Conservation (phyloP, 2,329 filamentous ascomycete genomes). For the Reticulascus tulasneorum region DNA sequence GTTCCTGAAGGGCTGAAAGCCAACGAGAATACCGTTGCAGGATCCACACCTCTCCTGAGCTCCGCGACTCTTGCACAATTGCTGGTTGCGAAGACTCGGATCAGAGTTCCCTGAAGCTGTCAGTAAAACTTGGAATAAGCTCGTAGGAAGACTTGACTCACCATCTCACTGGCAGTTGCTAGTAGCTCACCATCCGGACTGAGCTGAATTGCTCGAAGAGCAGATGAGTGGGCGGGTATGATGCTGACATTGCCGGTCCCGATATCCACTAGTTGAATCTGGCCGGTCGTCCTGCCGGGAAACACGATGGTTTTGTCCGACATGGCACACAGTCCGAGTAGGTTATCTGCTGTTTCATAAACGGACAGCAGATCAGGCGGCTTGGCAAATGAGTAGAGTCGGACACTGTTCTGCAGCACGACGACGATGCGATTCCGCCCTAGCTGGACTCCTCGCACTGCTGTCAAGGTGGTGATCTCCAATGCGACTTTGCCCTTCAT, state of each 20-base stretch:
- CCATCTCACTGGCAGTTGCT: slow-evolving; percentile 85
- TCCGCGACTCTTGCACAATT: slow-evolving; percentile 81
- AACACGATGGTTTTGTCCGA: slow-evolving; percentile 73
- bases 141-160: slow-evolving; percentile 35
- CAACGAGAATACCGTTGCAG: slow-evolving; percentile 80
- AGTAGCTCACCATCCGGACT: slow-evolving; percentile 77
- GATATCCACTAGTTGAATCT: slow-evolving; percentile 83
- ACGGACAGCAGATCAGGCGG: slow-evolving; percentile 66
- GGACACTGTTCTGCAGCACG: slow-evolving; percentile 75
- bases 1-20: slow-evolving; percentile 79
- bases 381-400: slow-evolving; percentile 74
- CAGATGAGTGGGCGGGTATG: slow-evolving; percentile 81
- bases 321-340: slow-evolving; percentile 73
- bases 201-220: slow-evolving; percentile 73
- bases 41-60: slow-evolving; percentile 83
- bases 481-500: slow-evolving; percentile 66
- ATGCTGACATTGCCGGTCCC: slow-evolving; percentile 81
- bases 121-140: slow-evolving; percentile 30
- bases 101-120: slow-evolving; percentile 88
- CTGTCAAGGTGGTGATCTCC: slow-evolving; percentile 77
- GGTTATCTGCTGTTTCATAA: slow-evolving; percentile 85
- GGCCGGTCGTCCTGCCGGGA: slow-evolving; percentile 80
- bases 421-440: slow-evolving; percentile 74
- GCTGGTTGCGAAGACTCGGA: slow-evolving; percentile 77
- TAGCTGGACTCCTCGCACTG: slow-evolving; percentile 70